Conservation (phyloP, 148 eudicot species). For the Polygonum aviculare region DNA sequence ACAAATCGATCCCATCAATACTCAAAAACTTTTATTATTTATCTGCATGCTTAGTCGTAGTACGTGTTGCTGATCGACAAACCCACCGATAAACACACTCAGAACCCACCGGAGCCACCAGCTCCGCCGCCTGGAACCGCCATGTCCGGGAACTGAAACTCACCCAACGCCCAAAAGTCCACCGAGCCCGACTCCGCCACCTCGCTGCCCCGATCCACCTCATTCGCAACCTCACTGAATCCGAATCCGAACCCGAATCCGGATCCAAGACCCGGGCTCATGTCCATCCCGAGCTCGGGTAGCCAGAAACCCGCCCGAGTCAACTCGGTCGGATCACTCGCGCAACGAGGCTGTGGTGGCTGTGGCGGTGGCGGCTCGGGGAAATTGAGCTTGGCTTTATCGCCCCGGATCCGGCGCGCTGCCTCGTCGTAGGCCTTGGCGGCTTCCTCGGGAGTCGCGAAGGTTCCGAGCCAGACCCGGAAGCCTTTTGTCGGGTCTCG, state of each 20-base stretch:
- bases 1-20: no score
- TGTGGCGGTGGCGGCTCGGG: not conserved
- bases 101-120: not conserved
- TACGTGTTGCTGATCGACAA: no score
- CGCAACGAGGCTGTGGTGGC: no score
- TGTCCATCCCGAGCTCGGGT: not conserved
- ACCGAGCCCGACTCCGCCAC: not conserved
- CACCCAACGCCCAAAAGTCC: not conserved
- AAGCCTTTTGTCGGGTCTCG: constrained; percentile 40
- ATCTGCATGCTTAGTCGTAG: no score
- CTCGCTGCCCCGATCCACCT: not conserved
- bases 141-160: not conserved
- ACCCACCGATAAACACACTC: no score
- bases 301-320: constrained; percentile 6
- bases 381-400: constrained; percentile 35
- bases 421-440: constrained; percentile 41
- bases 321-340: not conserved
- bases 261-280: not conserved
- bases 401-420: constrained; percentile 33
- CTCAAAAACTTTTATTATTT: no score
- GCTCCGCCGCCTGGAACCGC: not conserved
- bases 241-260: not conserved
- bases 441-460: constrained; percentile 40
- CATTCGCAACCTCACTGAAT: not conserved
- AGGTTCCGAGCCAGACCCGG: constrained; percentile 44